Conservation (phyloP, 139 green algal genomes). For the Chlamydomonas sp. region DNA sequence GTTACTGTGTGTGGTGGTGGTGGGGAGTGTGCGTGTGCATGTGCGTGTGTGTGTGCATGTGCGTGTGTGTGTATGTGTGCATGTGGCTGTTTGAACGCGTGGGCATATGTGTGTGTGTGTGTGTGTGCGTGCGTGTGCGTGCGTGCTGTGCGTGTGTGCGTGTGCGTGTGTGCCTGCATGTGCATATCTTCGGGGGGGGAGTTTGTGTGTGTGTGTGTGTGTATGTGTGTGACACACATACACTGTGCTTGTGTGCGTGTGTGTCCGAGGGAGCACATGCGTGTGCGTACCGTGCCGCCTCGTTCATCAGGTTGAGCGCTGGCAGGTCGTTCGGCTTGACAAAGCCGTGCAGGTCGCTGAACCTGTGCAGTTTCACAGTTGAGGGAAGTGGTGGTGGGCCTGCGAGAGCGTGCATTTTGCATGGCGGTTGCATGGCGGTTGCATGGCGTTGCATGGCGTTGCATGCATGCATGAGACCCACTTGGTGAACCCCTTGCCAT, state of each 20-base stretch:
- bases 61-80: too few species aligned
- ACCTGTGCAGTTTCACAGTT: conserved; percentile 43
- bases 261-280: background rate
- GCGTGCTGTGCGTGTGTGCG: too few species aligned
- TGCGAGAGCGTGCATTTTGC: background rate
- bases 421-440: background rate
- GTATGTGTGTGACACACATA: too few species aligned
- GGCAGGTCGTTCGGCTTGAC: conserved; percentile 77
- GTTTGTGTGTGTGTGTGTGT: too few species aligned
- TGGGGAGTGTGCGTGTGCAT: too few species aligned
- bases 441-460: background rate
- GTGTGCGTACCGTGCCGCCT: background rate
- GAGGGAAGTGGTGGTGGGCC: background rate
- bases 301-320: conserved; percentile 76
- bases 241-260: background rate
- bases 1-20: too few species aligned
- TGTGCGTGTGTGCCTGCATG: too few species aligned
- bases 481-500: conserved; percentile 88
- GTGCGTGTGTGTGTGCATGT: background rate
- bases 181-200: too few species aligned
- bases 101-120: too few species aligned
- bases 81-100: too few species aligned
- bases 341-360: conserved; percentile 67
- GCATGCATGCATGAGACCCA: conserved; percentile 30
- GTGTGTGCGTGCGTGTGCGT: too few species aligned